Percentiles rank a stretch among this genome's conserved stretches.
Evolutionary conservation across 2,329 filamentous ascomycete genomes (phyloP).

Genomic region (Aspergillus sp.): DNA sequence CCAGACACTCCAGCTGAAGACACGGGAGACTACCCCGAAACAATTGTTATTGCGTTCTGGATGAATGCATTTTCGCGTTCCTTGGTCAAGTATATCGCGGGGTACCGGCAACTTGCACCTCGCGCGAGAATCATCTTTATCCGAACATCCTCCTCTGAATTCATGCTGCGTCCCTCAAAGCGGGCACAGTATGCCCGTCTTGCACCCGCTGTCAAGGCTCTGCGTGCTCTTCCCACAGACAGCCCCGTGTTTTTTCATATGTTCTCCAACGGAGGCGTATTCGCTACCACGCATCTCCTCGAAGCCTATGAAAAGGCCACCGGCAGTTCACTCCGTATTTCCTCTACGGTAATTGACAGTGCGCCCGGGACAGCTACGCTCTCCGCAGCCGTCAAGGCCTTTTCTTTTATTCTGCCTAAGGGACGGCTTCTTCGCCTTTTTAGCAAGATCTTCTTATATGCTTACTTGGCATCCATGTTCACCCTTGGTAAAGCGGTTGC

Average conservation of each 20-base stretch:
- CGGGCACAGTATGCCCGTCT: constrained; percentile 28
- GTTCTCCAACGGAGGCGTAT: constrained; percentile 53
- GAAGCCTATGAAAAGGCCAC: constrained; percentile 36
- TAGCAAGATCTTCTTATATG: constrained; percentile 26
- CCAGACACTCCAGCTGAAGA: constrained; percentile 19
- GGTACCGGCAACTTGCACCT: constrained; percentile 47
- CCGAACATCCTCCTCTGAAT: constrained; percentile 34
- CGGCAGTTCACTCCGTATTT: constrained; percentile 37
- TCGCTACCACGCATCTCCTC: constrained; percentile 41
- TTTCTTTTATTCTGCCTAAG: constrained; percentile 37
- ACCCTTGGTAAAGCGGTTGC: constrained; percentile 19
- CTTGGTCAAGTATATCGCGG: constrained; percentile 49
- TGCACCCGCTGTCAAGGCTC: constrained; percentile 35
- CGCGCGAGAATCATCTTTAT: constrained; percentile 46
- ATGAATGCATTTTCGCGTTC: constrained; percentile 47
- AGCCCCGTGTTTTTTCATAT: constrained; percentile 44
- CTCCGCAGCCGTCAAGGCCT: constrained; percentile 27
- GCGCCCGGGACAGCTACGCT: constrained; percentile 42
- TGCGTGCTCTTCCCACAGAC: constrained; percentile 26
- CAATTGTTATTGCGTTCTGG: constrained; percentile 51
- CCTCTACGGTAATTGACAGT: constrained; percentile 48
- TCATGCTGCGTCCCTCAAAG: constrained; percentile 28
- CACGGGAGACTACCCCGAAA: constrained; percentile 20
- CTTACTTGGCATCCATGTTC: constrained; percentile 17
- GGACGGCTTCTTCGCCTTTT: constrained; percentile 32